Conservation (phyloP, 73 alveolate species). For the Paramecium biaurelia region DNA sequence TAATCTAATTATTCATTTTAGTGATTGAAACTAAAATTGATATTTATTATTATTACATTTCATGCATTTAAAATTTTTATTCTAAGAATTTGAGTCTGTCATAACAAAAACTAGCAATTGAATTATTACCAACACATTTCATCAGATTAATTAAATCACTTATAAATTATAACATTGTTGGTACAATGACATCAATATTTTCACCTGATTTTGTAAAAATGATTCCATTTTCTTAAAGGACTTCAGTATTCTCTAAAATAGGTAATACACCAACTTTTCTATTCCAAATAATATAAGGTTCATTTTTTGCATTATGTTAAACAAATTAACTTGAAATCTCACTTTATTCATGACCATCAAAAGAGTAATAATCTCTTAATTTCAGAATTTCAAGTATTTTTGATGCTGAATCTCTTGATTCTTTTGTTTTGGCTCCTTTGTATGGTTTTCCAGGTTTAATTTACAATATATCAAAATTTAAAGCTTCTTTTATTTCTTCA, state of each 20-base stretch:
- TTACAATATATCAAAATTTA: not conserved
- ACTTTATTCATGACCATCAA: conserved; percentile 7
- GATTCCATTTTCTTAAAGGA: conserved; percentile 25
- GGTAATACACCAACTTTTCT: not conserved
- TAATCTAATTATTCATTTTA: conserved; percentile 42
- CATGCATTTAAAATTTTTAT: conserved; percentile 36
- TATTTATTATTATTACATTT: not conserved
- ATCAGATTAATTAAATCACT: not conserved
- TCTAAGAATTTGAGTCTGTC: conserved; percentile 17
- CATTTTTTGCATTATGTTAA: not conserved
- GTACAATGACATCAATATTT: not conserved
- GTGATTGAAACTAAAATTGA: not conserved
- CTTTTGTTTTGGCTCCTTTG: not conserved
- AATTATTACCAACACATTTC: conserved; percentile 30
- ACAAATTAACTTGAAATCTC: not conserved
- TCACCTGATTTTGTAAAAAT: not conserved
- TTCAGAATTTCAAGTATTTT: not conserved
- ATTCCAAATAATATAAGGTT: conserved; percentile 11
- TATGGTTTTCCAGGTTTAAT: conserved; percentile 14
- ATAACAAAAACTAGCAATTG: conserved; percentile 34
- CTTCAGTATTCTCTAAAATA: conserved; percentile 11
- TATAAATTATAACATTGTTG: conserved; percentile 38
- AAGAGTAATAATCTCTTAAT: conserved; percentile 19
- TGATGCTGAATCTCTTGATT: conserved; percentile 12
- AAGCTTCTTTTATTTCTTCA: not conserved